phyloP scores from a whole-genome alignment of 75 land plant species.

The Picea glauca region DNA sequence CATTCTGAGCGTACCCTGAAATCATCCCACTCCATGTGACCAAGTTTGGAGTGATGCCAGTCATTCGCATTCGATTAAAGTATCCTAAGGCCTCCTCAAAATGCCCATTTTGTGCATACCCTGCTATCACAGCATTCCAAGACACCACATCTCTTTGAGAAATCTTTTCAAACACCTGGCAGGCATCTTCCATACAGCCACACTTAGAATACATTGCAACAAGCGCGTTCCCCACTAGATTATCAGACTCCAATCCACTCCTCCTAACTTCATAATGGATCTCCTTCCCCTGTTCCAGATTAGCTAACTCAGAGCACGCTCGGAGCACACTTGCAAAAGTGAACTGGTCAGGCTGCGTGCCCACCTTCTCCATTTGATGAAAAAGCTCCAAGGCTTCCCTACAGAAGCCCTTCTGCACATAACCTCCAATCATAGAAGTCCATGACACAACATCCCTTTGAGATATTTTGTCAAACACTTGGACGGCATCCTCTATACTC shows the following conservation, averaged over 20 bases:
- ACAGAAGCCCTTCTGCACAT: slow-evolving; percentile 3
- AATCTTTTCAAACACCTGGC: slow-evolving; percentile 13
- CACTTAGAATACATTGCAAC: slow-evolving; percentile 24
- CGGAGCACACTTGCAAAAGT: slow-evolving; percentile 6
- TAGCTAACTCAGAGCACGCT: slow-evolving; percentile 11
- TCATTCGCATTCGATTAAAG: slow-evolving; percentile 11
- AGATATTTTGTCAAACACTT: slow-evolving; percentile 15
- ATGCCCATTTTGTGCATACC: slow-evolving; percentile 10
- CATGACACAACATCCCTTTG: slow-evolving; percentile 19
- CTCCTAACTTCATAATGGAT: slow-evolving; percentile 12
- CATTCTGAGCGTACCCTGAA: slow-evolving; percentile 19
- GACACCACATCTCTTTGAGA: slow-evolving; percentile 4
- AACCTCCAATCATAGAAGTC: slow-evolving; percentile 8
- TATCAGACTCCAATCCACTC: slow-evolving; percentile 7
- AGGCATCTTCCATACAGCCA: slow-evolving; percentile 8
- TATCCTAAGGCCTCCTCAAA: neutral
- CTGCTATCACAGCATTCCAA: slow-evolving; percentile 16
- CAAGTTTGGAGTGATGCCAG: neutral
- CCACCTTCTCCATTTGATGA: slow-evolving; percentile 4
- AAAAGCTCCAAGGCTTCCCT: neutral
- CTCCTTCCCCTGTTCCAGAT: slow-evolving; percentile 8
- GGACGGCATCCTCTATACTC: slow-evolving; percentile 17
- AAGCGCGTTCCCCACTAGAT: slow-evolving; percentile 14
- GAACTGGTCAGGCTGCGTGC: neutral
- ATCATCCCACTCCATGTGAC: slow-evolving; percentile 25